phyloP scores from a whole-genome alignment of 208 protist species.

The Trypanosoma congolense region DNA sequence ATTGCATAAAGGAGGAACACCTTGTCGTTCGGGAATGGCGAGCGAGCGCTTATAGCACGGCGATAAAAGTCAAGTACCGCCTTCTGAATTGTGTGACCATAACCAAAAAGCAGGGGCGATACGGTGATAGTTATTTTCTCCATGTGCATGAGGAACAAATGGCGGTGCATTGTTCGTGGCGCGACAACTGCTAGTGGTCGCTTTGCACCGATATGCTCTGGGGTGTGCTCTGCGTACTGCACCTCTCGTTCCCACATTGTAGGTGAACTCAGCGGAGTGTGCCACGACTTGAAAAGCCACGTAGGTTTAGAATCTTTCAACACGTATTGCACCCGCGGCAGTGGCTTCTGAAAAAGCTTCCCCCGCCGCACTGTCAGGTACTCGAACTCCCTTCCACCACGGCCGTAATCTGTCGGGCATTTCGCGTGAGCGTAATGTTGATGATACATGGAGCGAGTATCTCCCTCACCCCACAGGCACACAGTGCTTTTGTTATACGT shows the following conservation, averaged over 20 bases:
- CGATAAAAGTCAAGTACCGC: constrained; percentile 85
- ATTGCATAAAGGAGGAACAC: constrained; percentile 87
- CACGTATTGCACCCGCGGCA: constrained; percentile 85
- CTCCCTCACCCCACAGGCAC: constrained; percentile 76
- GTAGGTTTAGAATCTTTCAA: constrained; percentile 55
- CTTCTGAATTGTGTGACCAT: constrained; percentile 81
- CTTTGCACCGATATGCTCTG: constrained; percentile 81
- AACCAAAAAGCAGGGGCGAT: constrained; percentile 82
- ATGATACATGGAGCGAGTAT: constrained; percentile 75
- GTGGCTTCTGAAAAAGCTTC: constrained; percentile 71
- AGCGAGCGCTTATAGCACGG: constrained; percentile 67
- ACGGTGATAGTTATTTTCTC: constrained; percentile 83
- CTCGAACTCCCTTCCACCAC: constrained; percentile 79
- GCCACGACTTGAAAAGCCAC: constrained; percentile 91
- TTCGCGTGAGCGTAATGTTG: constrained; percentile 89
- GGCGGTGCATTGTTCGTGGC: constrained; percentile 68
- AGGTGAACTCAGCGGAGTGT: constrained; percentile 66
- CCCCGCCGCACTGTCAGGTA: constrained; percentile 68
- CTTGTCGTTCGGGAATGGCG: constrained; percentile 83
- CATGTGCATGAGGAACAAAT: constrained; percentile 88
- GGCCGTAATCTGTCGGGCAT: constrained; percentile 86
- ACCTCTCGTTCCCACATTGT: constrained; percentile 89
- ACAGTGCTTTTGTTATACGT: constrained; percentile 76
- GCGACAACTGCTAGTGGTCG: constrained; percentile 78
- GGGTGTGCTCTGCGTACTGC: constrained; percentile 86